Evolutionary conservation across 2,329 filamentous ascomycete genomes (phyloP).

Genomic region (Pleomassaria siparia): DNA sequence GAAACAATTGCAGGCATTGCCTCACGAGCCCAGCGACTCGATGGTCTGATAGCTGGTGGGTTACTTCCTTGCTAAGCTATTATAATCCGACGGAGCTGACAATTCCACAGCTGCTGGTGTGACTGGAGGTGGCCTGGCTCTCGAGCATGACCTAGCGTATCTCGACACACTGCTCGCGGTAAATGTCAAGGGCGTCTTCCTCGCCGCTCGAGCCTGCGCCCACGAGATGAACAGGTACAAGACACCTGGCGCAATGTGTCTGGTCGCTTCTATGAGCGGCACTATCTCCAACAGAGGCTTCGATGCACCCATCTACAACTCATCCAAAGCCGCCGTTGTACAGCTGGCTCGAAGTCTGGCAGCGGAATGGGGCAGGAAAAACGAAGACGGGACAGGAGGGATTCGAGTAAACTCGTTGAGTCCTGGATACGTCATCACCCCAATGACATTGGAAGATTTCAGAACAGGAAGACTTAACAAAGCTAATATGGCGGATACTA

Average conservation of each 20-base stretch:
- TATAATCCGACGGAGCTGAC: not conserved
- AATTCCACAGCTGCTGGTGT: slow-evolving; percentile 62
- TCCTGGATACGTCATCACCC: slow-evolving; percentile 75
- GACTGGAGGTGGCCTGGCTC: slow-evolving; percentile 76
- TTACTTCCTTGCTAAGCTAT: not conserved
- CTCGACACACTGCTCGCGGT: slow-evolving; percentile 61
- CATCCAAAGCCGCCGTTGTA: slow-evolving; percentile 72
- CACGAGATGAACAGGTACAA: slow-evolving; percentile 63
- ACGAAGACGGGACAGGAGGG: slow-evolving; percentile 56
- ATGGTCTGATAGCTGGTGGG: slow-evolving; percentile 68
- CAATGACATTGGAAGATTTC: slow-evolving; percentile 81
- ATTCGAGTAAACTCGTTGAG: slow-evolving; percentile 80
- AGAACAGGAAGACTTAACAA: slow-evolving; percentile 65
- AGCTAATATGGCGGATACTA: slow-evolving; percentile 72
- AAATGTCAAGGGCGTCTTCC: slow-evolving; percentile 62
- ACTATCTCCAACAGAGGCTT: slow-evolving; percentile 63
- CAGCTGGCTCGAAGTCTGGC: slow-evolving; percentile 71
- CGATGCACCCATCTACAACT: slow-evolving; percentile 69
- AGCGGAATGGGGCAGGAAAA: slow-evolving; percentile 60
- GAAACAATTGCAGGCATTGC: slow-evolving; percentile 68
- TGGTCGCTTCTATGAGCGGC: slow-evolving; percentile 65
- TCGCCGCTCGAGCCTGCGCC: slow-evolving; percentile 61
- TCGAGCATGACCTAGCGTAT: slow-evolving; percentile 71
- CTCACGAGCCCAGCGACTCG: slow-evolving; percentile 67
- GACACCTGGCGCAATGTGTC: slow-evolving; percentile 54